Conservation (phyloP, 2,329 filamentous ascomycete genomes). For the Ophiostoma angusticollis region DNA sequence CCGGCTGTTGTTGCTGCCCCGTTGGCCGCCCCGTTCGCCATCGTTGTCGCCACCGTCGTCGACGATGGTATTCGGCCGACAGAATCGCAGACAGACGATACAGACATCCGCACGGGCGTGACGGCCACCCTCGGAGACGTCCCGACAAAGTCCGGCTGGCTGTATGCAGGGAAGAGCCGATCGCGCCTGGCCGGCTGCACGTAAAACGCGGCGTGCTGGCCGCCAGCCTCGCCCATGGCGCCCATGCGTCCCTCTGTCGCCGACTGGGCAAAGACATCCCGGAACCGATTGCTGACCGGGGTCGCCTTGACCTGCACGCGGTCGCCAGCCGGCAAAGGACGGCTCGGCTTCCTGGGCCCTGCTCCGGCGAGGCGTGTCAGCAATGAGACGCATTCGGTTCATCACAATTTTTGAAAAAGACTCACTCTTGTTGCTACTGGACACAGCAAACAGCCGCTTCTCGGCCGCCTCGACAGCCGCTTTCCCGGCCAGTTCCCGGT, state of each 20-base stretch:
- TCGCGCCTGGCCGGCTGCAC: slow-evolving; percentile 7
- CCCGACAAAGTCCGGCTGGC: not conserved
- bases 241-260: slow-evolving; percentile 13
- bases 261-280: slow-evolving; percentile 29
- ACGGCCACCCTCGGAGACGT: slow-evolving; percentile 12
- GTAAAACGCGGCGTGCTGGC: slow-evolving; percentile 14
- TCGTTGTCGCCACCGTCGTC: not conserved
- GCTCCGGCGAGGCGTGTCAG: too few species aligned
- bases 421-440: slow-evolving; percentile 38
- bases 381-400: too few species aligned
- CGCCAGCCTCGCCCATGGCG: not conserved
- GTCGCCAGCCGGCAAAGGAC: slow-evolving; percentile 23
- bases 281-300: slow-evolving; percentile 41
- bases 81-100: slow-evolving; percentile 10
- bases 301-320: slow-evolving; percentile 44
- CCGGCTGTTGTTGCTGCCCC: not conserved
- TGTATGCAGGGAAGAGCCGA: not conserved
- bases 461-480: slow-evolving; percentile 56
- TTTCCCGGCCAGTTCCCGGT: slow-evolving; percentile 55
- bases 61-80: not conserved
- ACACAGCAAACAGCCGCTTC: slow-evolving; percentile 37
- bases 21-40: too few species aligned
- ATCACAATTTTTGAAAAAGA: too few species aligned
- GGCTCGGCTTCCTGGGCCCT: slow-evolving; percentile 35
- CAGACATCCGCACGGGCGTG: slow-evolving; percentile 15